phyloP scores from a whole-genome alignment of 306 rosid species.

The Cyamopsis tetragonoloba region DNA sequence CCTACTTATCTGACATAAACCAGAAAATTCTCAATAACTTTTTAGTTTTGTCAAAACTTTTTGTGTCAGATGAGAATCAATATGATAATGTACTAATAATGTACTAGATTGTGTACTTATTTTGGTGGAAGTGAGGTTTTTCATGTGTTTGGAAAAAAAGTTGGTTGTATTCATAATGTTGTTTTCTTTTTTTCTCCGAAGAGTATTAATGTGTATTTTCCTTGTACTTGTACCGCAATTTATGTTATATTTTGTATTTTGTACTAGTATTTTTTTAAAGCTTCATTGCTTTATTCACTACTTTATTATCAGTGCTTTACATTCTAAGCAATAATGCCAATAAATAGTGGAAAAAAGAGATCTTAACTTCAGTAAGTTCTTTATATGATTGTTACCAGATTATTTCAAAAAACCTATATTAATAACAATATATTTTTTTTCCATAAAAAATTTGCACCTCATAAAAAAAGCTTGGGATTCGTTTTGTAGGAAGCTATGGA shows the following conservation, averaged over 20 bases:
- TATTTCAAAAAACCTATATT: too few relatives aligned
- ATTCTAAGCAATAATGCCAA: neutral
- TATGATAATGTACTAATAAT: neutral
- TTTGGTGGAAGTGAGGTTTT: too few relatives aligned
- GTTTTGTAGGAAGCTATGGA: slow-evolving; percentile 71
- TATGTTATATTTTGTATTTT: neutral
- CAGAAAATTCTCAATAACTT: neutral
- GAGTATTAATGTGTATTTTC: neutral
- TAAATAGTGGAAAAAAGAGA: neutral
- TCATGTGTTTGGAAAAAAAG: neutral
- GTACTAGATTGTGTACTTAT: neutral
- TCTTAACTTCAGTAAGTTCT: neutral
- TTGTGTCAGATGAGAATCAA: neutral
- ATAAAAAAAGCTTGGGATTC: neutral
- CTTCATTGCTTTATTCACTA: neutral
- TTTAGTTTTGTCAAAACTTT: neutral
- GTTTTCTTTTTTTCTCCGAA: too few relatives aligned
- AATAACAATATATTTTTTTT: neutral
- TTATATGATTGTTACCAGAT: too few relatives aligned
- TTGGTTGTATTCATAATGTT: neutral
- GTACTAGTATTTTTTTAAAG: too few relatives aligned
- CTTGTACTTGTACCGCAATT: too few relatives aligned
- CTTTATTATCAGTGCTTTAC: neutral
- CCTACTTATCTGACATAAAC: neutral
- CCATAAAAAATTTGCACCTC: neutral